These are phyloP conservation scores for Ricinus communis DNA, from an alignment of 345 rosid species.

Conservation along the genomic window DNA sequence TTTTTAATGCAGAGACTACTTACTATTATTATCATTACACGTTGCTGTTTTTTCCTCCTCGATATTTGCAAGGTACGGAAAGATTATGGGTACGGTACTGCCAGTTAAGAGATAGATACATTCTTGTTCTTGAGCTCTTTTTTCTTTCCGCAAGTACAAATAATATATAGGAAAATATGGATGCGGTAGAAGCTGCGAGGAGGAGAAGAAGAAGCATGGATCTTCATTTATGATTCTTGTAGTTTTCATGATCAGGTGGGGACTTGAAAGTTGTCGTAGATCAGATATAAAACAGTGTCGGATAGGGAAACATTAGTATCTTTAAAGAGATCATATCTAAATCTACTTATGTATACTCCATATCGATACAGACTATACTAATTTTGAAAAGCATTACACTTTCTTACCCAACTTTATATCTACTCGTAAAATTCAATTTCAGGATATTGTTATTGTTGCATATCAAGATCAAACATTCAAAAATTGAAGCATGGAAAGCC, in stretches of 20 bases:
- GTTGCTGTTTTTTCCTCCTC: no score
- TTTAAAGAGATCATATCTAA: no score
- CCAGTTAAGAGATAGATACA: slow-evolving; percentile 4
- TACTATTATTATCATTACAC: background rate
- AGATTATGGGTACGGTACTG: slow-evolving; percentile 16
- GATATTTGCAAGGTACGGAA: slow-evolving; percentile 16
- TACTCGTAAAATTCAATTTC: background rate
- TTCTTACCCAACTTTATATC: no score
- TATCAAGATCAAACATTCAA: background rate
- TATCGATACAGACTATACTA: no score
- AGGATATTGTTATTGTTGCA: background rate
- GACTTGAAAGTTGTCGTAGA: background rate
- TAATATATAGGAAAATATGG: background rate
- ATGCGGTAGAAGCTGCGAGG: background rate
- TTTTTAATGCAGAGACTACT: background rate
- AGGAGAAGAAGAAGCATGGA: slow-evolving; percentile 4
- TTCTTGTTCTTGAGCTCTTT: background rate
- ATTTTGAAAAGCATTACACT: no score
- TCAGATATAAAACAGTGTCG: background rate
- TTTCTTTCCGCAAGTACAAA: background rate
- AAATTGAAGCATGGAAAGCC: background rate
- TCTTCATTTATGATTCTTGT: slow-evolving; percentile 1
- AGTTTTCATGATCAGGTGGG: slow-evolving; percentile 13
- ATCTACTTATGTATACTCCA: no score
- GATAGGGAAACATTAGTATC: background rate